A percentile compares a stretch with the other conserved stretches of the same genome.
phyloP scores from a whole-genome alignment of 106 monocot species.

The Phalaenopsis aphrodite region DNA sequence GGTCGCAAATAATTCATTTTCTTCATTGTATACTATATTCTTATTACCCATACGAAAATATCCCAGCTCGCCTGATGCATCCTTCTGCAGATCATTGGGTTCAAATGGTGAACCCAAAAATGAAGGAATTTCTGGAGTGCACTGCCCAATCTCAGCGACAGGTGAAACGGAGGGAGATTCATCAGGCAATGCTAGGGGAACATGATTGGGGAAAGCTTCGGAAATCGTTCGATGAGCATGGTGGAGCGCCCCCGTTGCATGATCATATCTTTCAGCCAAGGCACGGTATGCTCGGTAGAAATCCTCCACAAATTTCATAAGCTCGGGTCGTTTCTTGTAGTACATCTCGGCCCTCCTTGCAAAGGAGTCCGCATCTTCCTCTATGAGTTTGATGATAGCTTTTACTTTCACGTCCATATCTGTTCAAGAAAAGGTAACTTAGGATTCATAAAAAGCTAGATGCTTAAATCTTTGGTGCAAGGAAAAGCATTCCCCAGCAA shows the following conservation, averaged over 20 bases:
- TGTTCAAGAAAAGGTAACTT: constrained; percentile 2
- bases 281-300: constrained; percentile 73
- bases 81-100: constrained; percentile 28
- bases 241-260: constrained; percentile 56
- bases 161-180: constrained; percentile 29
- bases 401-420: constrained; percentile 70
- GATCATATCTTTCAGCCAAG: constrained; percentile 69
- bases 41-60: constrained; percentile 17
- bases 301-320: constrained; percentile 61
- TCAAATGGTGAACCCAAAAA: constrained; percentile 13
- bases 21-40: constrained; percentile 19
- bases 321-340: constrained; percentile 61
- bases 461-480: neutral
- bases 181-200: constrained; percentile 37
- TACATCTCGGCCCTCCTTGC: constrained; percentile 76
- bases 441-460: too few relatives aligned
- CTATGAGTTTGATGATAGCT: constrained; percentile 69
- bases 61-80: constrained; percentile 15
- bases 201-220: constrained; percentile 58
- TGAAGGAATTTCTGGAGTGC: constrained; percentile 41
- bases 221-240: constrained; percentile 67
- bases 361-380: constrained; percentile 78
- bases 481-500: neutral
- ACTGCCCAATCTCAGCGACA: constrained; percentile 27
- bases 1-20: constrained; percentile 8